Percentiles rank a stretch among this genome's conserved stretches.
Evolutionary conservation across 352 stramenopile species (phyloP).

Genomic region (Phytophthora crassamura): DNA sequence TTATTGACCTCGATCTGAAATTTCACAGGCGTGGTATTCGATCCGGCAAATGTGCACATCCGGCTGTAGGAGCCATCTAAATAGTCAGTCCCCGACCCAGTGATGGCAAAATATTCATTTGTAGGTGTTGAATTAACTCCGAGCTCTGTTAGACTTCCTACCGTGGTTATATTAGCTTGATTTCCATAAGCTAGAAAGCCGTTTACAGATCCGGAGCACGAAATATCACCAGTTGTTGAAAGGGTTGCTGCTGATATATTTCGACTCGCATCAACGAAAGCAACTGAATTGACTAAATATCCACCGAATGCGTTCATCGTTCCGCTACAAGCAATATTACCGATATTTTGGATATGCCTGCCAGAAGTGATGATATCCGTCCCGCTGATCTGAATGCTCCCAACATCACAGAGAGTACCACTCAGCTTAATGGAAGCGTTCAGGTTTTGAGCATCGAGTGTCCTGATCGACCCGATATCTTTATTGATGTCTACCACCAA

Average conservation of each 20-base stretch:
- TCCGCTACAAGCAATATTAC: background rate
- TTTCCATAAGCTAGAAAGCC: constrained; percentile 18
- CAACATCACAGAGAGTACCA: no score
- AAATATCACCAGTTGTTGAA: constrained; percentile 13
- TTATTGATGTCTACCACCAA: background rate
- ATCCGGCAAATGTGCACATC: constrained; percentile 12
- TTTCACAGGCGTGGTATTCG: constrained; percentile 16
- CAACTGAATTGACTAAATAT: no score
- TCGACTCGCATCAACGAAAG: no score
- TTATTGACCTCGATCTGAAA: constrained; percentile 6
- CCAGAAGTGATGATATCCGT: background rate
- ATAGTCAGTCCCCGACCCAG: constrained; percentile 5
- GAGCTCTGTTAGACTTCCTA: constrained; percentile 15
- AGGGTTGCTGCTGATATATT: no score
- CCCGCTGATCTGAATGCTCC: background rate
- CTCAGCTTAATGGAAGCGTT: no score
- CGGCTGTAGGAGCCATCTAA: constrained; percentile 19
- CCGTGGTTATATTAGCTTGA: constrained; percentile 21
- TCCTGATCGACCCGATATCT: constrained; percentile 6
- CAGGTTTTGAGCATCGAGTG: no score
- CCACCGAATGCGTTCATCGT: no score
- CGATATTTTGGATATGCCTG: background rate
- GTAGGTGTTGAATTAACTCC: constrained; percentile 16
- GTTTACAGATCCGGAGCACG: background rate
- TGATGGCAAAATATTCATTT: constrained; percentile 25